Evolutionary conservation across 306 rosid species (phyloP).

Genomic region (Corylus heterophylla): DNA sequence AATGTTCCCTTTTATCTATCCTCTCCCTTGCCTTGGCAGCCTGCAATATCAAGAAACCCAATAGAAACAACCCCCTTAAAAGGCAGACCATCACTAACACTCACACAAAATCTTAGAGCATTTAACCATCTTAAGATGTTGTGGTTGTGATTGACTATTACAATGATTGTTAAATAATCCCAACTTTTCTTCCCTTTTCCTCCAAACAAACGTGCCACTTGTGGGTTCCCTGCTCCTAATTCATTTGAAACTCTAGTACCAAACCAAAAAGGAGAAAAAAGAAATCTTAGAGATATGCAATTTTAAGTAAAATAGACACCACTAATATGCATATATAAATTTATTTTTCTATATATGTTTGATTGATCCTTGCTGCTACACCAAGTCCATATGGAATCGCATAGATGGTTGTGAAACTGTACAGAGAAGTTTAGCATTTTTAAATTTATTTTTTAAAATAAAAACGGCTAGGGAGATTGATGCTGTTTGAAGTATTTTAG

Average conservation of each 20-base stretch:
- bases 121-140: not conserved
- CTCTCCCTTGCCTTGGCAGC: conserved; percentile 56
- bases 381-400: conserved; percentile 69
- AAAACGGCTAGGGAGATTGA: too few species aligned
- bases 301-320: not conserved
- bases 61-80: not conserved
- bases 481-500: too few species aligned
- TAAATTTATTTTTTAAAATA: too few species aligned
- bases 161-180: not conserved
- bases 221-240: conserved; percentile 69
- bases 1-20: conserved; percentile 7
- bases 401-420: conserved; percentile 55
- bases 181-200: not conserved
- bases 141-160: not conserved
- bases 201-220: conserved; percentile 41
- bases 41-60: conserved; percentile 43
- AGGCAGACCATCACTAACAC: too few species aligned
- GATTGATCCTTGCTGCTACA: conserved; percentile 57
- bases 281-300: not conserved
- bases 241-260: conserved; percentile 80
- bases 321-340: not conserved
- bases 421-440: not conserved
- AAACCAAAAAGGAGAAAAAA: conserved; percentile 8
- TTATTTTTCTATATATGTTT: not conserved
- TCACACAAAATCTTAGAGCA: not conserved